Conservation (phyloP, 2,329 filamentous ascomycete species). For the Fusarium compactum region DNA sequence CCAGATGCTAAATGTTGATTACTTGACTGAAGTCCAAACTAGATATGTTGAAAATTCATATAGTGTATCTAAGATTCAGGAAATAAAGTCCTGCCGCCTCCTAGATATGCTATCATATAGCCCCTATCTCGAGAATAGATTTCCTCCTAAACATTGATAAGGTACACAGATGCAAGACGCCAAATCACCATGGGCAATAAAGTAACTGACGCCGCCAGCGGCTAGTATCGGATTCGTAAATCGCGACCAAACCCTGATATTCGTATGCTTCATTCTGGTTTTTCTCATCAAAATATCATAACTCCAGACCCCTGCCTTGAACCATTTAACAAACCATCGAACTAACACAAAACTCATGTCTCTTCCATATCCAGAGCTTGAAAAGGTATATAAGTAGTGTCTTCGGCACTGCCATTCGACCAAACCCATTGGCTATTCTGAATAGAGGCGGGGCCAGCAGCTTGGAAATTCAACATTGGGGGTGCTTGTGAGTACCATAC, state of each 20-base stretch:
- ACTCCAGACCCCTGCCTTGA: not conserved
- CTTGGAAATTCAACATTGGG: conserved; percentile 49
- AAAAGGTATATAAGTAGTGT: conserved; percentile 29
- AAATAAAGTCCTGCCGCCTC: not conserved
- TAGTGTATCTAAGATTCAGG: not conserved
- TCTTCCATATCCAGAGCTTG: conserved; percentile 40
- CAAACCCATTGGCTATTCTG: conserved; percentile 47
- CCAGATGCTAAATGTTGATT: not conserved
- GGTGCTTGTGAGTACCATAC: conserved; percentile 49
- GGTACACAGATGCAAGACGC: not conserved
- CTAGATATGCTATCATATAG: not conserved
- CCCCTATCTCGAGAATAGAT: not conserved
- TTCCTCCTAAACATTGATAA: not conserved
- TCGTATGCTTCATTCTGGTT: not conserved
- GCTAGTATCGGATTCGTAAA: not conserved
- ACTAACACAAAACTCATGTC: not conserved
- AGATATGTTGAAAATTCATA: not conserved
- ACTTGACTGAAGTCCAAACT: not conserved
- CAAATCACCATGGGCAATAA: not conserved
- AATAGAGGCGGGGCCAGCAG: conserved; percentile 40
- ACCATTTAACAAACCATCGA: not conserved
- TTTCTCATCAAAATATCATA: not conserved
- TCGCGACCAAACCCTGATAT: not conserved
- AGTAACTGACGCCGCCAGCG: not conserved
- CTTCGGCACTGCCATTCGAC: conserved; percentile 42